phyloP scores from a whole-genome alignment of 164 flowering plant genomes.

The Houttuynia cordata region DNA sequence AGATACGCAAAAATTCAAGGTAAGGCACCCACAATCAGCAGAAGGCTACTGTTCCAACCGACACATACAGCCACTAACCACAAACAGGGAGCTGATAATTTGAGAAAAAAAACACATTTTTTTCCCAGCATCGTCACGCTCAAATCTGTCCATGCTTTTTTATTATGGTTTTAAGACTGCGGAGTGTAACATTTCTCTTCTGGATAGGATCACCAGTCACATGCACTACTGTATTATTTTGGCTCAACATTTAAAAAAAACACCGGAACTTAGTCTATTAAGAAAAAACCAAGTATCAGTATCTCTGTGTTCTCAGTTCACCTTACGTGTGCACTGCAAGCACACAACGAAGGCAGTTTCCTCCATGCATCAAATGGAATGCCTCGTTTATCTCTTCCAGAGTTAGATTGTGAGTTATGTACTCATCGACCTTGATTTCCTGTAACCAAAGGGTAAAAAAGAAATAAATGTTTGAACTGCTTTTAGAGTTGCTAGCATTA shows the following conservation, averaged over 20 bases:
- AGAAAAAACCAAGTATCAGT: neutral
- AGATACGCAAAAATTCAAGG: no score
- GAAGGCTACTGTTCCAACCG: neutral
- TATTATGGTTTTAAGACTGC: no score
- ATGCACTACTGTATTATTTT: neutral
- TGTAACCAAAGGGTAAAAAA: slow-evolving; percentile 14
- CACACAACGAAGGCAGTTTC: slow-evolving; percentile 86
- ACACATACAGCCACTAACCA: neutral
- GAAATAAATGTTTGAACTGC: no score
- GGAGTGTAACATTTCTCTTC: no score
- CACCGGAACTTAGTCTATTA: no score
- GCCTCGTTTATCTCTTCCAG: slow-evolving; percentile 82
- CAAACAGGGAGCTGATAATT: neutral
- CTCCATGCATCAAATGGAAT: slow-evolving; percentile 85
- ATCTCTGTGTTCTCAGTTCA: slow-evolving; percentile 3
- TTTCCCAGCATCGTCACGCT: no score
- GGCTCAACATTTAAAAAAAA: neutral
- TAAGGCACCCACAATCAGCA: neutral
- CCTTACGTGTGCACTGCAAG: slow-evolving; percentile 30
- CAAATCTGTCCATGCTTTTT: no score
- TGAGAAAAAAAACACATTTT: neutral
- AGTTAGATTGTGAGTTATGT: slow-evolving; percentile 72
- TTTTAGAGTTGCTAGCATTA: no score
- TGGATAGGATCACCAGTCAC: neutral
- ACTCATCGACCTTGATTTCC: slow-evolving; percentile 98